Conservation (phyloP, 257 asterid species). For the Salvia miltiorrhiza region DNA sequence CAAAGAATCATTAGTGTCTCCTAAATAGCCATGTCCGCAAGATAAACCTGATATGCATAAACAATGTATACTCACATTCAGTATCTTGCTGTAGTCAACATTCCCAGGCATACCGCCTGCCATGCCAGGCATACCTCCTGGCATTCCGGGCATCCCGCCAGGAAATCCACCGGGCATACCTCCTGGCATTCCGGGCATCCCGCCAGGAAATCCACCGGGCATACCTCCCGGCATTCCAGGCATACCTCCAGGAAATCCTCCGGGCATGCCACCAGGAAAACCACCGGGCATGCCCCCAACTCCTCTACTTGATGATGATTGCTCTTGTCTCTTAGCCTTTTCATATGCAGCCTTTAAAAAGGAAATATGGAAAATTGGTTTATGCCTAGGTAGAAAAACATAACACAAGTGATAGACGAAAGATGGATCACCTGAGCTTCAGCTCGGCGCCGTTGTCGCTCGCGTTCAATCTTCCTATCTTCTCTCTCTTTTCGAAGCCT, state of each 20-base stretch:
- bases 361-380: neutral
- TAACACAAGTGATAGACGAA: neutral
- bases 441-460: slow-evolving; percentile 78
- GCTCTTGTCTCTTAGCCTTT: slow-evolving; percentile 82
- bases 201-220: slow-evolving; percentile 46
- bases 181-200: slow-evolving; percentile 14
- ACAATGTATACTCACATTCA: slow-evolving; percentile 49
- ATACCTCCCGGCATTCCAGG: slow-evolving; percentile 45
- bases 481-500: slow-evolving; percentile 89
- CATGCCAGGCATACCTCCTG: neutral
- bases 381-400: neutral
- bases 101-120: slow-evolving; percentile 27
- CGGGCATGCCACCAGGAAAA: slow-evolving; percentile 53
- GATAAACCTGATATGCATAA: neutral
- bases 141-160: neutral
- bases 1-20: neutral
- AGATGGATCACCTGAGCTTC: slow-evolving; percentile 69
- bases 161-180: slow-evolving; percentile 18
- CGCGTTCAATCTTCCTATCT: slow-evolving; percentile 63
- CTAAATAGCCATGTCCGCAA: neutral
- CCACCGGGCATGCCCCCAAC: slow-evolving; percentile 52
- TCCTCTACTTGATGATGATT: slow-evolving; percentile 69
- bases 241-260: slow-evolving; percentile 55
- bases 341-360: slow-evolving; percentile 83
- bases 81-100: slow-evolving; percentile 82